Base-by-base conservation (phyloP, 345 rosid species). In the Raphanus raphanistrum region DNA sequence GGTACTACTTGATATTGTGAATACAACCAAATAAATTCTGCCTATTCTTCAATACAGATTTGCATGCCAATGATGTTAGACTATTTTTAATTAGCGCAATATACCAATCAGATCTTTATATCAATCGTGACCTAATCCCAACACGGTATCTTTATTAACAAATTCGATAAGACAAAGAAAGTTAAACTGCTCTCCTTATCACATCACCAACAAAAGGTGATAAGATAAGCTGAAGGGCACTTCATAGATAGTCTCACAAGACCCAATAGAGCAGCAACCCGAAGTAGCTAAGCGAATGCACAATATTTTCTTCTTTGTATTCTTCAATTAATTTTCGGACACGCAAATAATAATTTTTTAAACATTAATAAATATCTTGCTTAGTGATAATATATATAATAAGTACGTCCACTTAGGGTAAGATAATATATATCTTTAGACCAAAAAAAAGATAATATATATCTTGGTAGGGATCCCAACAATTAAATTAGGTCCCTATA, bases 131-230 rank as follows among this genome's bases (percentile, higher is more conserved):
- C 82, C 82, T 80, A 80, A 75, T 1, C 15, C 57, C 41, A 64
- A 75, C 79, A 70, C 68, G 41, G 59, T 31, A 43, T 70, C 66
- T 74, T 32, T 45, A 15, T 45, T 41, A 70, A 65, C 25, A 10
- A 65, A 75, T 69, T 69, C 63, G 73, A 80, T 80, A 75, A 64
- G 76, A 74, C 73, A 38, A 11, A 52, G 5, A 50, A 62, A 17
- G 50, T n/a, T 58, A 58, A 79, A 75, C 68, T 52, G 73, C 4
- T 75, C 83, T 67, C 68, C 81, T 80, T 80, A 80, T 80, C 83
- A 75, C 63, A 80, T 57, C 76, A 64, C 41, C 15, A 64, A 70
- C 68, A 58, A 70, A 68, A 55, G 52, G 75, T 74, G 79, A 80
- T 48, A 48, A n/a, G 55, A 48, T 80, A 80, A 70, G 79, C 60